Percentiles rank a stretch among this genome's conserved stretches.
phyloP scores from a whole-genome alignment of 441 rosid species.

The Viola pubescens region DNA sequence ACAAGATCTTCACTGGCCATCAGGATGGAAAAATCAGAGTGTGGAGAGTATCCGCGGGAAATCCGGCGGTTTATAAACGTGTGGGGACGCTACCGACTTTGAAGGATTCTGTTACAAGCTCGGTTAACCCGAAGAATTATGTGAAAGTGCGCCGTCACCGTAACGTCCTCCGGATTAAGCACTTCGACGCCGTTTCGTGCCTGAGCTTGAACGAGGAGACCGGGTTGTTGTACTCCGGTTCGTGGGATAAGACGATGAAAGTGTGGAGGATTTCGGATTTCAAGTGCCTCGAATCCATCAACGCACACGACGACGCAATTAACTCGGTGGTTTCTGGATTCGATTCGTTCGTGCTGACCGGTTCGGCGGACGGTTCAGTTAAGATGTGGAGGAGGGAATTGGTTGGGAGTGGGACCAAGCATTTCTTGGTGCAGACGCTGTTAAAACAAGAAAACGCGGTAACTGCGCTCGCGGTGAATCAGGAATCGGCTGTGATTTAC shows the following conservation, averaged over 20 bases:
- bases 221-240: conserved; percentile 62
- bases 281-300: conserved; percentile 66
- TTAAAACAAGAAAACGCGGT: conserved; percentile 74
- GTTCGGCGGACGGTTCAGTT: conserved; percentile 84
- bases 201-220: conserved; percentile 59
- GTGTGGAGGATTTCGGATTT: conserved; percentile 65
- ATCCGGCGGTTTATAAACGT: conserved; percentile 38
- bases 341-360: conserved; percentile 76
- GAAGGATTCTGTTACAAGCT: conserved; percentile 45
- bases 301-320: conserved; percentile 79
- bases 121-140: conserved; percentile 59
- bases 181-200: conserved; percentile 73
- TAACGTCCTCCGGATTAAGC: conserved; percentile 46
- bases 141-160: conserved; percentile 46
- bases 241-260: conserved; percentile 87
- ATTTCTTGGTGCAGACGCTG: conserved; percentile 63
- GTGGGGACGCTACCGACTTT: conserved; percentile 61
- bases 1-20: conserved; percentile 74
- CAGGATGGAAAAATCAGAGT: conserved; percentile 90
- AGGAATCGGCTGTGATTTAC: conserved; percentile 42
- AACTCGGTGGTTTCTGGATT: conserved; percentile 60
- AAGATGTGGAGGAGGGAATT: conserved; percentile 81
- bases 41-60: conserved; percentile 54
- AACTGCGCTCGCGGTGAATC: conserved; percentile 58
- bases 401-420: conserved; percentile 65